Evolutionary conservation across 148 eudicot genomes (phyloP), one percentile per base, ranked within the genome.

Genomic region (Cornus kousa): DNA sequence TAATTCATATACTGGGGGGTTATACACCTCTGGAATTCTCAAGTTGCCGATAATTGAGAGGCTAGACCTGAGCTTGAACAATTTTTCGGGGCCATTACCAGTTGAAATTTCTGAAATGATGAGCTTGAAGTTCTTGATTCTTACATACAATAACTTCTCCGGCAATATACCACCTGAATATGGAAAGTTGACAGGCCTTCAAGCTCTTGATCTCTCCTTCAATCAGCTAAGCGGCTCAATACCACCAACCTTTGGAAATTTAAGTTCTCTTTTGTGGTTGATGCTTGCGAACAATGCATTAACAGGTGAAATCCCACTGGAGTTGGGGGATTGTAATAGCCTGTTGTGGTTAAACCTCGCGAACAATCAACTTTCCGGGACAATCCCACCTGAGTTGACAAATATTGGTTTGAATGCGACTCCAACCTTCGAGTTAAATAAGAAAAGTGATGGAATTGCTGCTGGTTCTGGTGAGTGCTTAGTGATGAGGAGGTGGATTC

Each of bases 401-500:
- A 87, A 80, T 16, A 93, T 93, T 32, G 99, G 98, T 19, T 65
- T 71, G 1, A 86, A 96, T 37, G 87, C 90, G 1, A 87, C 77
- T 43, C 89, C 90, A 9, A 89, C 95, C 3, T 96, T 96, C 31
- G 60, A 80, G 46, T 35, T 71, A 6, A 96, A 96, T 46, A 83
- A 90, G 71, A 28, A 78, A 39, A 80, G 32, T 13, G 80, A 76
- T 60, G 71, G 68, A 5, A 20, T 87, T 40, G 37, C 81, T 13
- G 90, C 85, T 4, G 95, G 91, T 35, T 84, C 98, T 0, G 99
- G 99, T 4, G 99, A 93, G 78, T 96, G 99, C 82, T 78, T 82
- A 82, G 86, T 89, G 3, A 87, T 96, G 98, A 90, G 5, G 80
- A 92, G 99, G 81, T 96, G 99, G 99, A 93, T 96, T 70, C 98